These are phyloP conservation scores for Magnaporthiopsis rhizophila DNA, from an alignment of 2,329 filamentous ascomycete genomes.

Conservation along the genomic window DNA sequence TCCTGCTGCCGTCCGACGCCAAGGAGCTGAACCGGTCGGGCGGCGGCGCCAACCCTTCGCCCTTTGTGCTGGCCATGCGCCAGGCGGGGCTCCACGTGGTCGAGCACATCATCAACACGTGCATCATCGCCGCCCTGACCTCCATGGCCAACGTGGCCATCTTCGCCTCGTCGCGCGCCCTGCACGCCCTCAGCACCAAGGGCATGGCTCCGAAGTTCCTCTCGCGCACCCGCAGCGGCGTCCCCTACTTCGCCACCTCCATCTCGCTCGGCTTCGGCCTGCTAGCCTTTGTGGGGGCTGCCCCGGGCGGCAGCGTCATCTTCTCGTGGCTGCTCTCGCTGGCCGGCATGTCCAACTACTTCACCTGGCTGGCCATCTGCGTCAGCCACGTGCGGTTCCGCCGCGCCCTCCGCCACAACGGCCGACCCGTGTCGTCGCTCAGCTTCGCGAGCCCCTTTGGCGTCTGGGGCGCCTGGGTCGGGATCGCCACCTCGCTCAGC, in stretches of 20 bases:
- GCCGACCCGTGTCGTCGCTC: conserved; percentile 42
- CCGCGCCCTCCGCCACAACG: conserved; percentile 50
- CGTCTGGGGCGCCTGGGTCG: conserved; percentile 52
- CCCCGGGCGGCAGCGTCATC: conserved; percentile 54
- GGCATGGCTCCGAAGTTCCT: conserved; percentile 63
- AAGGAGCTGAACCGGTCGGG: conserved; percentile 50
- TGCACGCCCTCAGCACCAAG: conserved; percentile 68
- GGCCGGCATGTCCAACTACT: conserved; percentile 60
- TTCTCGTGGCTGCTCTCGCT: conserved; percentile 65
- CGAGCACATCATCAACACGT: conserved; percentile 69
- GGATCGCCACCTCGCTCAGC: conserved; percentile 30
- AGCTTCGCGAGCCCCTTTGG: conserved; percentile 48
- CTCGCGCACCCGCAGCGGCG: conserved; percentile 51
- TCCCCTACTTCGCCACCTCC: conserved; percentile 52
- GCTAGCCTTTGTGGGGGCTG: conserved; percentile 64
- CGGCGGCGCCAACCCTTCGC: conserved; percentile 55
- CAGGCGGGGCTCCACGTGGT: conserved; percentile 66
- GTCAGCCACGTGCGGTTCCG: conserved; percentile 68
- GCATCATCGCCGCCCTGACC: conserved; percentile 66
- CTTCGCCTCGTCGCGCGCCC: conserved; percentile 67
- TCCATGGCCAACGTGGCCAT: conserved; percentile 69
- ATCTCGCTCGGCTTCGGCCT: conserved; percentile 64
- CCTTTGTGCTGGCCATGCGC: conserved; percentile 66
- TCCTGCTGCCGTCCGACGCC: conserved; percentile 64
- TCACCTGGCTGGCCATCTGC: conserved; percentile 64